These are phyloP conservation scores for Fennellomyces sp. DNA, from an alignment of 371 early-diverging fungal genomes.

Conservation along the genomic window DNA sequence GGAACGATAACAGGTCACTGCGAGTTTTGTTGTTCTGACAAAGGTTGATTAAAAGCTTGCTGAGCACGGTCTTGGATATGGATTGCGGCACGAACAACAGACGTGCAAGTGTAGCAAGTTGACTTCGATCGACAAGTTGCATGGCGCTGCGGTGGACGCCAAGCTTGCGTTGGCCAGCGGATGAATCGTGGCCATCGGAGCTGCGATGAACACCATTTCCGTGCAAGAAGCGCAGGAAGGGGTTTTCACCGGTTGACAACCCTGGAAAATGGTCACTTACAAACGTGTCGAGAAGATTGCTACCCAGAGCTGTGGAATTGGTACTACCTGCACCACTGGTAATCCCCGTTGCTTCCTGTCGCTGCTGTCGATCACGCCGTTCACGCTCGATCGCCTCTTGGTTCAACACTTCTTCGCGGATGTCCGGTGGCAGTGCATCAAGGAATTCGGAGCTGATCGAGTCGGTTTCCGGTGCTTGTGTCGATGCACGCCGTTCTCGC, in stretches of 20 bases:
- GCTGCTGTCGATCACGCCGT: conserved; percentile 49
- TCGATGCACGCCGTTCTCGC: conserved; percentile 32
- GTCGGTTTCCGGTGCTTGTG: conserved; percentile 34
- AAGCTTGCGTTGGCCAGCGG: not conserved
- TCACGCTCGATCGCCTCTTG: conserved; percentile 68
- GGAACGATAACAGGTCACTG: conserved; percentile 80
- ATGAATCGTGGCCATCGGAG: not conserved
- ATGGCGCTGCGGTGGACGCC: conserved; percentile 61
- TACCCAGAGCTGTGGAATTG: conserved; percentile 8
- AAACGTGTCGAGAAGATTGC: not conserved
- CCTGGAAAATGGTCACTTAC: conserved; percentile 11
- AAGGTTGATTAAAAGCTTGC: conserved; percentile 79
- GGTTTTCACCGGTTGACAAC: not conserved
- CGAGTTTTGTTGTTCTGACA: conserved; percentile 91
- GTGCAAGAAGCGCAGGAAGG: conserved; percentile 13
- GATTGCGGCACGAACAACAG: conserved; percentile 85
- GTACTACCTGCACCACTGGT: conserved; percentile 15
- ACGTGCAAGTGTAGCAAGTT: conserved; percentile 82
- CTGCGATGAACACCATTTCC: not conserved
- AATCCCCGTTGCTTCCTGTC: conserved; percentile 22
- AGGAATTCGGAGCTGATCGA: conserved; percentile 78
- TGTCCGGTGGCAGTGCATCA: conserved; percentile 79
- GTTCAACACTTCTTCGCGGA: conserved; percentile 77
- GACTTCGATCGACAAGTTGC: conserved; percentile 83
- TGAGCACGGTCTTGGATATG: conserved; percentile 69